Conservation (phyloP, 75 land plant genomes). For the Pinus taeda region DNA sequence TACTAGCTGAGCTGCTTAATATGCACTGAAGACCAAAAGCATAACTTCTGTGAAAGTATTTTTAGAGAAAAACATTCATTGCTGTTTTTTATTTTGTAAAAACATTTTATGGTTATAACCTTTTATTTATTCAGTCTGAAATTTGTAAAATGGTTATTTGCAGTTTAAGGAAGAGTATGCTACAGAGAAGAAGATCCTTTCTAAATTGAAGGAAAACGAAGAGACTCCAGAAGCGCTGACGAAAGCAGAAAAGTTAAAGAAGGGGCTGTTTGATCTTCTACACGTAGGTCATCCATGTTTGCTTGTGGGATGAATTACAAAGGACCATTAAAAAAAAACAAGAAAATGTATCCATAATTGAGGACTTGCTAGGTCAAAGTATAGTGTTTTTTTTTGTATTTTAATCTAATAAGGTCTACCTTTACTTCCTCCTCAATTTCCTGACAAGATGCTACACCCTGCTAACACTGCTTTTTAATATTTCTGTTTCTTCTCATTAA, state of each 20-base stretch:
- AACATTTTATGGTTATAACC: not conserved
- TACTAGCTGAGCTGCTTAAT: not conserved
- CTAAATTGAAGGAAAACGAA: slow-evolving; percentile 32
- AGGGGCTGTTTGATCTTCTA: slow-evolving; percentile 66
- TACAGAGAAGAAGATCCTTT: slow-evolving; percentile 80
- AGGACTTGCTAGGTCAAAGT: not conserved
- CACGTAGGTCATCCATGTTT: slow-evolving; percentile 33
- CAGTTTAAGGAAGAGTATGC: slow-evolving; percentile 82
- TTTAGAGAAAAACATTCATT: not conserved
- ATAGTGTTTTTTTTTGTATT: not conserved
- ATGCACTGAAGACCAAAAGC: not conserved
- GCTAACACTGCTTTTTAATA: not conserved
- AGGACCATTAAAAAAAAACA: not conserved
- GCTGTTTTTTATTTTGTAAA: not conserved
- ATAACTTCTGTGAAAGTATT: not conserved
- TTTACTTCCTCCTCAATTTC: not conserved
- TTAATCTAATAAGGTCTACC: not conserved
- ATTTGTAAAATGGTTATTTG: slow-evolving; percentile 2
- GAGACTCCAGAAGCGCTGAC: slow-evolving; percentile 31
- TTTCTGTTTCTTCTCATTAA: not conserved
- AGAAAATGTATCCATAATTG: not conserved
- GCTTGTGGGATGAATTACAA: not conserved
- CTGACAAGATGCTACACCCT: too few relatives aligned
- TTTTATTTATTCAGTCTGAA: not conserved
- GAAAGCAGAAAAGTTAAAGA: slow-evolving; percentile 37